Evolutionary conservation across 1,284 basidiomycete genomes (phyloP), one percentile per base, ranked within the genome.

Genomic region (Tilletia setariae): DNA sequence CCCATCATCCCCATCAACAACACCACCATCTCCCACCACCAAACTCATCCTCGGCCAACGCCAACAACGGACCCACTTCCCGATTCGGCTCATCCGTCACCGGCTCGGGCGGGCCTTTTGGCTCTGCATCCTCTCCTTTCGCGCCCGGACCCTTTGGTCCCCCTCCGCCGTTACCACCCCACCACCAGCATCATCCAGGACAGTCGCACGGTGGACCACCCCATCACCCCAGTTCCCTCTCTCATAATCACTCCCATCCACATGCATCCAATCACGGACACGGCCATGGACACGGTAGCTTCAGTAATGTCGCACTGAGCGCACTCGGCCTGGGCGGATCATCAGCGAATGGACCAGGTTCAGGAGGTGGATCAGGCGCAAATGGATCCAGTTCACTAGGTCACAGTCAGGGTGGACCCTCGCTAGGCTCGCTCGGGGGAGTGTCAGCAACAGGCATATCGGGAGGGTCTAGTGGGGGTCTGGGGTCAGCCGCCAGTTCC

Each of bases 241-340:
- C 30, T 7, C 56, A 61, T 21, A 61, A 35, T 30, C 56, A 61
- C 28, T 19, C 19, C 15, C 56, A 61, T 61, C 56, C 56, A 61
- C 56, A 61, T 35, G 28, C 11, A 4, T 40, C 56, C 8, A 30
- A 30, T 19, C 56, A 61, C 13, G 56, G 56, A 2, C 56, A 61
- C 32, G 56, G 56, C 1, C 56, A 61, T 40, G 56, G 56, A 6
- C 56, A 61, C 28, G 56, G 56, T 15, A 30, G 25, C 56, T 61
- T 61, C 35, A 30, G 56, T 21, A 61, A 35, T 61, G 28, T 61
- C 28, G 56, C 25, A 19, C 28, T 61, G 3, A 30, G 56, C 32
- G 56, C 56, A 6, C 56, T 61, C 28, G 56, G 56, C 35, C 56
- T 61, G 15, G 56, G 56, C 28, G 56, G 56, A 49, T 49, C 35